Evolutionary conservation across 2,329 filamentous ascomycete species (phyloP), one percentile per base, ranked within the genome.

Genomic region (Gnomoniopsis sp.): DNA sequence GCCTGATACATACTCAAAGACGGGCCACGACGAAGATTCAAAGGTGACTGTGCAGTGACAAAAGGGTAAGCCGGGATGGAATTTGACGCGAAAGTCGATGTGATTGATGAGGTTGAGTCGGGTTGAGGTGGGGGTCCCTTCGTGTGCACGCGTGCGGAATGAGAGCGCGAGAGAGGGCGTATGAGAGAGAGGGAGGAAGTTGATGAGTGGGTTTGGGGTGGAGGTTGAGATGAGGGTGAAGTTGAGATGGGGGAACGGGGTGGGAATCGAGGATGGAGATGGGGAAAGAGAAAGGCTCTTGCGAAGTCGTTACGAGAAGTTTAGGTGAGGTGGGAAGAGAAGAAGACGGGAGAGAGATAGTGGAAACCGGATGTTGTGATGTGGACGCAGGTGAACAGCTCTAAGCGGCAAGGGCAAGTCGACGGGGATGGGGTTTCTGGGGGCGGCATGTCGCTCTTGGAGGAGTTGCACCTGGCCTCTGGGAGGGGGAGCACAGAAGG

Each of bases 301-400:
- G 36, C 17, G 36, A n/a, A 11, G 7, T 15, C 36, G 36, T 41
- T n/a, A 30, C 17, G 36, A 41, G 36, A 41, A 8, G 12, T 6
- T 41, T 41, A 41, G 36, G 36, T 41, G 23, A 34, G 26, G 11
- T 57, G 58, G 57, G 57, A 58, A 60, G 63, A 65, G 51, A 63
- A 48, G 50, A 54, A 49, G 60, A 51, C 44, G 55, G 58, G 38
- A 41, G 58, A 59, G 47, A 57, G 53, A 61, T 62, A 62, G 53
- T 47, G 53, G 60, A 61, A 59, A 26, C 53, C 26, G 26, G 59
- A 59, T 65, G 65, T 55, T 51, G 56, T 57, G 50, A 62, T 33
- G 57, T 55, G 33, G 60, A 62, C 55, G 43, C 43, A 21, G 43
- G 15, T 46, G 12, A 4, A 41, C 36, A 14, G 36, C 12, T n/a